These are phyloP conservation scores for Mortierella antarctica DNA, from an alignment of 192 early-diverging fungal genomes.

Conservation along the genomic window DNA sequence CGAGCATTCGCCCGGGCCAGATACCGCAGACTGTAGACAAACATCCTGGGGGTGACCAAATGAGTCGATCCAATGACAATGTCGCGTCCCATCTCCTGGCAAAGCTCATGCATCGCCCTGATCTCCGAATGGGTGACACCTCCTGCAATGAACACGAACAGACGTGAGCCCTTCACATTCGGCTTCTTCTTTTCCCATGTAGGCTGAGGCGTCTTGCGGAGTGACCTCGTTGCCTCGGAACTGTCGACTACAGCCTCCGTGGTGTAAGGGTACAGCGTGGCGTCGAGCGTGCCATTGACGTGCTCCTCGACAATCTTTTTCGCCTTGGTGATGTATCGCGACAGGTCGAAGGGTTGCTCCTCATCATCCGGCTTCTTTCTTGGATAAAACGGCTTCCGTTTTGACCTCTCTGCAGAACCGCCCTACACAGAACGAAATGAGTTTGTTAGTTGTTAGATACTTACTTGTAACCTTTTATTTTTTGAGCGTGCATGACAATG, in stretches of 20 bases:
- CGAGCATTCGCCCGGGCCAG: conserved; percentile 63
- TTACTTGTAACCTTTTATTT: background rate
- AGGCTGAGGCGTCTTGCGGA: conserved; percentile 42
- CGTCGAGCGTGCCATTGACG: conserved; percentile 65
- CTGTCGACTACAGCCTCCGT: conserved; percentile 48
- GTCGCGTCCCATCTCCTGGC: conserved; percentile 70
- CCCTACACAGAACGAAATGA: conserved; percentile 21
- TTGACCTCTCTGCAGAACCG: conserved; percentile 59
- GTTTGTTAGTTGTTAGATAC: background rate
- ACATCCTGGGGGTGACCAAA: conserved; percentile 74
- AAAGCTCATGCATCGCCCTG: conserved; percentile 74
- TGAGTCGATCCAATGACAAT: conserved; percentile 84
- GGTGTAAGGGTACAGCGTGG: conserved; percentile 73
- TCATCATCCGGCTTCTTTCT: conserved; percentile 68
- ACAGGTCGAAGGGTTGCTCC: conserved; percentile 78
- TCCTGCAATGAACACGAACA: conserved; percentile 85
- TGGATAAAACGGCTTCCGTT: conserved; percentile 63
- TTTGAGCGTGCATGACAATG: background rate
- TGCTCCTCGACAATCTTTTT: conserved; percentile 74
- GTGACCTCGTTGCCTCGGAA: conserved; percentile 43
- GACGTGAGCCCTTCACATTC: conserved; percentile 61
- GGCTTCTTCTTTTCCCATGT: conserved; percentile 49
- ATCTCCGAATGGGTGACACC: conserved; percentile 84
- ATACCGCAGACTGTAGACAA: conserved; percentile 72
- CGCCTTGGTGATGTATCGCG: conserved; percentile 80